These are phyloP conservation scores for Fragaria nilgerrensis DNA, from an alignment of 306 rosid genomes.

Conservation along the genomic window DNA sequence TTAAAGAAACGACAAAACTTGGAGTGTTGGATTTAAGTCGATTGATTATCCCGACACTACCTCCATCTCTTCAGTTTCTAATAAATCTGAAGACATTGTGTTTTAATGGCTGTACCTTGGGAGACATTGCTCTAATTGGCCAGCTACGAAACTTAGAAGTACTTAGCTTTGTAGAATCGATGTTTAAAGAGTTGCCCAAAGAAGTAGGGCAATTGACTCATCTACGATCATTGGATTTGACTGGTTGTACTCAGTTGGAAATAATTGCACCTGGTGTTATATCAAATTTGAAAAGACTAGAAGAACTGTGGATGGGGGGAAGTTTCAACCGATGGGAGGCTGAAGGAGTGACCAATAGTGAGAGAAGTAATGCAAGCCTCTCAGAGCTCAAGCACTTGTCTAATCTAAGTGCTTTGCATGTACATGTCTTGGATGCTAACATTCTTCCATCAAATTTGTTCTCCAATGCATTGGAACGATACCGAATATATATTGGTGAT, in stretches of 20 bases:
- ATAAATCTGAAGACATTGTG: slow-evolving; percentile 28
- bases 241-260: slow-evolving; percentile 12
- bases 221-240: background rate
- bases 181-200: slow-evolving; percentile 25
- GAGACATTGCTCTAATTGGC: slow-evolving; percentile 26
- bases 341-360: background rate
- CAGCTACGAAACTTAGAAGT: slow-evolving; percentile 32
- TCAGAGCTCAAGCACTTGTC: slow-evolving; percentile 33
- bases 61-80: slow-evolving; percentile 14
- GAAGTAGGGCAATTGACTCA: background rate
- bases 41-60: slow-evolving; percentile 2
- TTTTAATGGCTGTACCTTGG: slow-evolving; percentile 31
- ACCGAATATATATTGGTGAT: slow-evolving; percentile 39
- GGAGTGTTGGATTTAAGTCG: slow-evolving; percentile 16
- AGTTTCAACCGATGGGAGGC: slow-evolving; percentile 24
- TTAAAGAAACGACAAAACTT: slow-evolving; percentile 11
- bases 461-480: slow-evolving; percentile 22
- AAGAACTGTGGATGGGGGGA: slow-evolving; percentile 38
- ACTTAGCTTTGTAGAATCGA: slow-evolving; percentile 37
- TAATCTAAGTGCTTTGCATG: slow-evolving; percentile 23
- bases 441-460: slow-evolving; percentile 26
- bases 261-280: slow-evolving; percentile 22
- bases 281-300: slow-evolving; percentile 30
- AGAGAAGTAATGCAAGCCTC: slow-evolving; percentile 14
- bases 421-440: slow-evolving; percentile 21